Percentiles rank a stretch among this genome's conserved stretches.
Conservation (phyloP, 2,329 filamentous ascomycete species). For the Aspergillus tanneri region DNA sequence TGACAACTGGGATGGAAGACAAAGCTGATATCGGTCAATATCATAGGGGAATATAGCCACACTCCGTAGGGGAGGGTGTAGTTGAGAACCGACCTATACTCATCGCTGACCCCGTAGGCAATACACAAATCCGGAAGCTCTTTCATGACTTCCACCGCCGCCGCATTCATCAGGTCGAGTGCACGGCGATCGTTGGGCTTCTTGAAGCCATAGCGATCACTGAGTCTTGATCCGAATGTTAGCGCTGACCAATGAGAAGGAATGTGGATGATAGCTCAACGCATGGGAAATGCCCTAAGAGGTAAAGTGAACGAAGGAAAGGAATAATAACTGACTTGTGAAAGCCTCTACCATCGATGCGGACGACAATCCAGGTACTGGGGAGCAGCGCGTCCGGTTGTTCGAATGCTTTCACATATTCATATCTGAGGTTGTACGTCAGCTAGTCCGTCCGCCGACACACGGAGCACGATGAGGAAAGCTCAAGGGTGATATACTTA, state of each 20-base stretch:
- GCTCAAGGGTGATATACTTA: slow-evolving; percentile 5
- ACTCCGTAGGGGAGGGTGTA: too few relatives aligned
- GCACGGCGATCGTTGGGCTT: slow-evolving; percentile 92
- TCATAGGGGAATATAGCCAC: not conserved
- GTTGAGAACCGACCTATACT: slow-evolving; percentile 59
- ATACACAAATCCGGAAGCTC: slow-evolving; percentile 82
- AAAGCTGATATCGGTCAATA: slow-evolving; percentile 58
- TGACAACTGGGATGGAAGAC: slow-evolving; percentile 79
- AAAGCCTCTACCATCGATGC: slow-evolving; percentile 91
- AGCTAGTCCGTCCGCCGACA: not conserved
- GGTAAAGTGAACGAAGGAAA: not conserved
- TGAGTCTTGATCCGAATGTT: slow-evolving; percentile 59
- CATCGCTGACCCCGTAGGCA: slow-evolving; percentile 91
- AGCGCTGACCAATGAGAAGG: not conserved
- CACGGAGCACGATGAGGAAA: not conserved
- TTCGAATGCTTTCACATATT: slow-evolving; percentile 92
- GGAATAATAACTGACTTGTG: slow-evolving; percentile 68
- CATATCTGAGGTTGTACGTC: slow-evolving; percentile 61
- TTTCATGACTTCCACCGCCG: slow-evolving; percentile 78
- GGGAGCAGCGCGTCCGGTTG: slow-evolving; percentile 74
- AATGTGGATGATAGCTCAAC: not conserved
- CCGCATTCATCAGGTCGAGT: slow-evolving; percentile 89
- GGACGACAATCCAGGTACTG: slow-evolving; percentile 93
- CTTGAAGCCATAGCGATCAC: slow-evolving; percentile 75
- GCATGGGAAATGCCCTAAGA: not conserved